Percentiles rank a stretch among this genome's conserved stretches.
Conservation (phyloP, 345 rosid species). For the Aethionema arabicum region DNA sequence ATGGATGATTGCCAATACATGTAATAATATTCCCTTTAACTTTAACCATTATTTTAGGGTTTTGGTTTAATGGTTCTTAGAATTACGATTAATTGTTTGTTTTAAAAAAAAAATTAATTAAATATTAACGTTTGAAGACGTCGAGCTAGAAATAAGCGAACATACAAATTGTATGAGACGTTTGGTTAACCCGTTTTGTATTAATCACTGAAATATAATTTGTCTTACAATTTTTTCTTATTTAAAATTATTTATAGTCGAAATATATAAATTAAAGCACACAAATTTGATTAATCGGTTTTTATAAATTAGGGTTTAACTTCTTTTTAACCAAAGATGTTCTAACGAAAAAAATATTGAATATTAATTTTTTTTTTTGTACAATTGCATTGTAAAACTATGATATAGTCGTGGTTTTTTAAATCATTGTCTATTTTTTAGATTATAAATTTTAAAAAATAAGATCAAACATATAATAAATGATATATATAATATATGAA, state of each 20-base stretch:
- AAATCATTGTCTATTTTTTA: too few species aligned
- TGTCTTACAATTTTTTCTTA: background rate
- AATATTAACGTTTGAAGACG: slow-evolving; percentile 2
- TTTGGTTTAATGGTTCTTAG: background rate
- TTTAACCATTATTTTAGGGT: slow-evolving; percentile 21
- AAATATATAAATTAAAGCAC: background rate
- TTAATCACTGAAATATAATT: background rate
- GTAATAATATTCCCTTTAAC: background rate
- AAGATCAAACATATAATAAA: too few species aligned
- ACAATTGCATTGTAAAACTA: too few species aligned
- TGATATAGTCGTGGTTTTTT: too few species aligned
- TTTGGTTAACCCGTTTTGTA: slow-evolving; percentile 29
- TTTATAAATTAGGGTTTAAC: too few species aligned
- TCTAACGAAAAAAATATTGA: too few species aligned
- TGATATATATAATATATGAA: too few species aligned
- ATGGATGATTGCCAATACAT: slow-evolving; percentile 13
- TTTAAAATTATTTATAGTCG: slow-evolving; percentile 7
- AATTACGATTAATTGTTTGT: too few species aligned
- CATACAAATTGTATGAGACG: slow-evolving; percentile 36
- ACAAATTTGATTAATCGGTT: background rate
- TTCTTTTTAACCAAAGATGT: too few species aligned
- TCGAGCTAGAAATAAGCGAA: slow-evolving; percentile 38
- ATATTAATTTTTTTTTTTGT: too few species aligned
- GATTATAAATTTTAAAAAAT: too few species aligned
- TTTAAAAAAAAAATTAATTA: too few species aligned